A percentile compares a stretch with the other conserved stretches of the same genome.
Conservation (phyloP, 192 early-diverging fungal genomes). For the Umbelopsis sp. region DNA sequence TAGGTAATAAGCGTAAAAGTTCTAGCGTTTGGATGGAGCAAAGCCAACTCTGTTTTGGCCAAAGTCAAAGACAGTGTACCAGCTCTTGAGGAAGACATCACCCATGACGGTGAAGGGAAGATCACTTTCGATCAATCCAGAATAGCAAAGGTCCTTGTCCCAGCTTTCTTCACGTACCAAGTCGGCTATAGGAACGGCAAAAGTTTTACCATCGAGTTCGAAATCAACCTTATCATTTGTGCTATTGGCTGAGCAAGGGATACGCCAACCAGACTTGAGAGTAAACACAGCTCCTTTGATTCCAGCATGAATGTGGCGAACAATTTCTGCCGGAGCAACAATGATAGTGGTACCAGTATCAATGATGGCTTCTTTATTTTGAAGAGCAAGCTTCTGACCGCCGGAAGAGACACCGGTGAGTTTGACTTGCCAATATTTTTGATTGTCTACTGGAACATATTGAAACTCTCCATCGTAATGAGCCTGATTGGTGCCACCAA, state of each 20-base stretch:
- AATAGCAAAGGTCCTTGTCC: slow-evolving; percentile 27
- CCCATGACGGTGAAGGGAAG: slow-evolving; percentile 39
- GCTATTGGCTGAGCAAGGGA: slow-evolving; percentile 39
- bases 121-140: slow-evolving; percentile 33
- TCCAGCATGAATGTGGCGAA: slow-evolving; percentile 41
- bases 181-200: slow-evolving; percentile 31
- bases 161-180: slow-evolving; percentile 40
- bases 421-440: slow-evolving; percentile 61
- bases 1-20: not conserved
- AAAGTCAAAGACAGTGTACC: slow-evolving; percentile 55
- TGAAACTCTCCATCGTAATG: slow-evolving; percentile 57
- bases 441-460: slow-evolving; percentile 54
- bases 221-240: slow-evolving; percentile 13
- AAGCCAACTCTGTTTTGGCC: slow-evolving; percentile 48
- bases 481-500: slow-evolving; percentile 57
- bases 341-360: slow-evolving; percentile 62
- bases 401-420: slow-evolving; percentile 40
- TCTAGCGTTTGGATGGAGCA: slow-evolving; percentile 31
- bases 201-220: slow-evolving; percentile 29
- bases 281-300: slow-evolving; percentile 42
- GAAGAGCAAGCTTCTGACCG: slow-evolving; percentile 15
- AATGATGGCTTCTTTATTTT: slow-evolving; percentile 38
- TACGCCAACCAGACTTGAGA: slow-evolving; percentile 38
- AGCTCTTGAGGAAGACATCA: slow-evolving; percentile 52
- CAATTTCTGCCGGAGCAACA: slow-evolving; percentile 44